Conservation (phyloP, 768 basidiomycete genomes). For the Russula foetens region DNA sequence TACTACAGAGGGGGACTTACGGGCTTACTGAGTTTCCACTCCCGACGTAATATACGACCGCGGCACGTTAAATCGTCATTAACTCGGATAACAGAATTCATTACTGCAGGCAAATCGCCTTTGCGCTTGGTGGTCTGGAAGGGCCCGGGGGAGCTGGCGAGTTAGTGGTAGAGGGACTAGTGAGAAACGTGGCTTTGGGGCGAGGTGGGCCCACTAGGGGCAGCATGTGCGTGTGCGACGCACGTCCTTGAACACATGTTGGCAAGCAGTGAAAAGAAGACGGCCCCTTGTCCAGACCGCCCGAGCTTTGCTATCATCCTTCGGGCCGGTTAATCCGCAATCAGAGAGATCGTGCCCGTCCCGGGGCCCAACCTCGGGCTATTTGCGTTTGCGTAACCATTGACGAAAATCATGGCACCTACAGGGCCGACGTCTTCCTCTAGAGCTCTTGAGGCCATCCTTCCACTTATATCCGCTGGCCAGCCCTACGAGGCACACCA, state of each 20-base stretch:
- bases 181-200: conserved; percentile 4
- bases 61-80: conserved; percentile 11
- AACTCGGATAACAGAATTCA: not conserved
- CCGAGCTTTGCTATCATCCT: not conserved
- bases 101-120: not conserved
- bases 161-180: not conserved
- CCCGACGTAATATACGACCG: conserved; percentile 9
- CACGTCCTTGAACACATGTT: conserved; percentile 12
- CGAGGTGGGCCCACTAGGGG: not conserved
- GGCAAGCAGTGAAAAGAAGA: not conserved
- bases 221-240: not conserved
- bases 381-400: not conserved
- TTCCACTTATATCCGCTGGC: conserved; percentile 59
- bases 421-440: conserved; percentile 36
- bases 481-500: conserved; percentile 92
- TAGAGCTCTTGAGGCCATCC: conserved; percentile 65
- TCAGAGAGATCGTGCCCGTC: too few relatives aligned
- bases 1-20: not conserved
- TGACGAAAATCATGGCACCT: conserved; percentile 1
- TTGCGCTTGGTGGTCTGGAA: not conserved
- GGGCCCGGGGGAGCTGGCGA: not conserved
- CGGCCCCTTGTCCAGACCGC: not conserved
- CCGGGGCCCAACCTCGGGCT: too few relatives aligned
- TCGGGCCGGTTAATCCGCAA: conserved; percentile 1
- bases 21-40: conserved; percentile 12